phyloP scores from a whole-genome alignment of 2,329 filamentous ascomycete species.

The Trichoderma arundinaceum region DNA sequence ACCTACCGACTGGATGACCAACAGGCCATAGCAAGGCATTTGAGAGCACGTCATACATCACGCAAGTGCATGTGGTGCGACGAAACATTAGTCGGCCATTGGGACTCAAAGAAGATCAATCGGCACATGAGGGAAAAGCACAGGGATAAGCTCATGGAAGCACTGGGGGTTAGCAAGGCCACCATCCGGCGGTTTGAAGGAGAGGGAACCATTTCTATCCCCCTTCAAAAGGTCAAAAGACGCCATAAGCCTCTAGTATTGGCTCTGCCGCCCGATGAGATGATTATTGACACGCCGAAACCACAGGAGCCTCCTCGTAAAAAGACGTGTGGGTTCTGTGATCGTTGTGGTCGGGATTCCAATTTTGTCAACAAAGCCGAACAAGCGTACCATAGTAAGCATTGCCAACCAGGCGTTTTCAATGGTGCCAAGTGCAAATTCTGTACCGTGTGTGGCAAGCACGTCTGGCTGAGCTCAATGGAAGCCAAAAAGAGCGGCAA shows the following conservation, averaged over 20 bases:
- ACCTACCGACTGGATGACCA: constrained; percentile 42
- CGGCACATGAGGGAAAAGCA: constrained; percentile 44
- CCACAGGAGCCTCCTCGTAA: background rate
- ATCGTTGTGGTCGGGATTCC: constrained; percentile 28
- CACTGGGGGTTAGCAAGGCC: constrained; percentile 28
- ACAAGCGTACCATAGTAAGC: constrained; percentile 23
- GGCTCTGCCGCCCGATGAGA: background rate
- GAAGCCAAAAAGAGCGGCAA: constrained; percentile 17
- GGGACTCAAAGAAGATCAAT: constrained; percentile 37
- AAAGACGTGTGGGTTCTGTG: constrained; percentile 17
- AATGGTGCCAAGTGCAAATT: constrained; percentile 28
- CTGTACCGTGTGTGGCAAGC: constrained; percentile 31
- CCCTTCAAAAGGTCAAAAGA: background rate
- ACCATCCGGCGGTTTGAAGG: constrained; percentile 6
- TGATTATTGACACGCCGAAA: background rate
- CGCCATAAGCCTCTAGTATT: background rate
- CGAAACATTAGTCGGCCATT: constrained; percentile 41
- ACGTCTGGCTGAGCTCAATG: constrained; percentile 6
- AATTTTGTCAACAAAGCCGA: constrained; percentile 25
- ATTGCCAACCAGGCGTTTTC: constrained; percentile 16
- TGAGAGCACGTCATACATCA: constrained; percentile 44
- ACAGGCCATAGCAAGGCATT: constrained; percentile 45
- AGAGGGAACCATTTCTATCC: constrained; percentile 11
- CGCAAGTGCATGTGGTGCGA: constrained; percentile 48
- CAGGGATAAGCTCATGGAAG: constrained; percentile 34